These are phyloP conservation scores for Aphelidium insulamus DNA, from an alignment of 371 early-diverging fungal genomes.

Conservation along the genomic window DNA sequence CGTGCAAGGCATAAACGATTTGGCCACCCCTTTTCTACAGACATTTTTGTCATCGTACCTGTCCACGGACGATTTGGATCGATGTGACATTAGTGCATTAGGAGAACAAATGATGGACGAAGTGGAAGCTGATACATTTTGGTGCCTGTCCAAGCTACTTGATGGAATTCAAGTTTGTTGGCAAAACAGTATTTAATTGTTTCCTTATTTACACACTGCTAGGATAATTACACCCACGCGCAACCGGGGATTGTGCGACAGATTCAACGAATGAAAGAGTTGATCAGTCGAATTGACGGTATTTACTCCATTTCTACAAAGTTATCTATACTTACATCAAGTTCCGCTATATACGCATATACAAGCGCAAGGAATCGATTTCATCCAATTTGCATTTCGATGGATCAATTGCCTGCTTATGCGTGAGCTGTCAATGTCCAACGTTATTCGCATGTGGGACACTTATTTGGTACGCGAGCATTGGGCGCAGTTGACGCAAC, in stretches of 20 bases:
- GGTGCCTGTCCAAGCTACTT: constrained; percentile 81
- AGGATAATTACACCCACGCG: constrained; percentile 86
- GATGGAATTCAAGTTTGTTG: constrained; percentile 69
- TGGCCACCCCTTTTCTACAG: constrained; percentile 83
- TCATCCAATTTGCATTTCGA: constrained; percentile 94
- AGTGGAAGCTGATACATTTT: constrained; percentile 85
- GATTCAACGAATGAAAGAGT: constrained; percentile 57
- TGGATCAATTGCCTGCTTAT: constrained; percentile 98
- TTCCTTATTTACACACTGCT: background rate
- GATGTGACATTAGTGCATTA: constrained; percentile 32
- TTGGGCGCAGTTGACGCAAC: constrained; percentile 2
- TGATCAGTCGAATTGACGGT: constrained; percentile 77
- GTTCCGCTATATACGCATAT: constrained; percentile 59
- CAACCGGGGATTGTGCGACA: constrained; percentile 92
- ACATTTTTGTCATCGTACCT: constrained; percentile 62
- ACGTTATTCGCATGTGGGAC: constrained; percentile 93
- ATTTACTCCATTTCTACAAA: constrained; percentile 3
- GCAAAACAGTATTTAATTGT: background rate
- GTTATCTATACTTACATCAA: constrained; percentile 7
- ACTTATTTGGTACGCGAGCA: constrained; percentile 53
- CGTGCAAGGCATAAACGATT: constrained; percentile 97
- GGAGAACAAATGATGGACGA: constrained; percentile 29
- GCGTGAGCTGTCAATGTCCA: constrained; percentile 70
- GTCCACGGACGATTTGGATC: constrained; percentile 29
- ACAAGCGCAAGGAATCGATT: constrained; percentile 67